Evolutionary conservation across 148 eudicot species (phyloP).

Genomic region (Hydrangea macrophylla): DNA sequence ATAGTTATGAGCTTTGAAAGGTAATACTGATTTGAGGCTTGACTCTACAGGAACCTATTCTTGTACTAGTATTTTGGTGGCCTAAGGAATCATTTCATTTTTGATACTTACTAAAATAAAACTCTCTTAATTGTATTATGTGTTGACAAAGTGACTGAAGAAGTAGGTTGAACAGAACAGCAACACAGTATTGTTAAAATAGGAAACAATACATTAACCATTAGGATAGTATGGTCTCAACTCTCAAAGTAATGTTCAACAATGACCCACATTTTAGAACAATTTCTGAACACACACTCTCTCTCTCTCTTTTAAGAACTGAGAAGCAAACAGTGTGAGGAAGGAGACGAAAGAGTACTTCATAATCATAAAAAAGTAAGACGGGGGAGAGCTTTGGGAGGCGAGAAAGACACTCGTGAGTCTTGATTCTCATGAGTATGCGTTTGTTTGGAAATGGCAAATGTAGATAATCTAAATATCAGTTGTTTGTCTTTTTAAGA

Average conservation of each 20-base stretch:
- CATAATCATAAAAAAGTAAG: conserved; percentile 22
- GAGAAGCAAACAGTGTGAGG: background rate
- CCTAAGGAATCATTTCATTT: conserved; percentile 5
- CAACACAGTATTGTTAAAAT: conserved; percentile 18
- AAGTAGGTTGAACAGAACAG: conserved; percentile 17
- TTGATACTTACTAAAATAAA: background rate
- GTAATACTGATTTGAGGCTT: background rate
- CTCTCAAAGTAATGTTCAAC: conserved; percentile 12
- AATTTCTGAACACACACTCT: background rate
- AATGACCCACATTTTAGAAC: conserved; percentile 8
- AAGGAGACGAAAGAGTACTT: conserved; percentile 17
- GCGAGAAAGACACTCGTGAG: conserved; percentile 7
- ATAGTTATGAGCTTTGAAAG: conserved; percentile 9
- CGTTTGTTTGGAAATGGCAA: background rate
- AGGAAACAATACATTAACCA: background rate
- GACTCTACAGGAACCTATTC: background rate
- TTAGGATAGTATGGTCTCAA: background rate
- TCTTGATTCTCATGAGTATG: background rate
- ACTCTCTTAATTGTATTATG: background rate
- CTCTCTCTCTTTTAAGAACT: background rate
- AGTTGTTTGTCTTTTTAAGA: no score
- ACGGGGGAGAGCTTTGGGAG: conserved; percentile 17
- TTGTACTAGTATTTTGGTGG: background rate
- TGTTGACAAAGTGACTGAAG: conserved; percentile 14
- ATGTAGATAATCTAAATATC: background rate